Conservation (phyloP, 768 basidiomycete genomes). For the Daedaleopsis nitida region DNA sequence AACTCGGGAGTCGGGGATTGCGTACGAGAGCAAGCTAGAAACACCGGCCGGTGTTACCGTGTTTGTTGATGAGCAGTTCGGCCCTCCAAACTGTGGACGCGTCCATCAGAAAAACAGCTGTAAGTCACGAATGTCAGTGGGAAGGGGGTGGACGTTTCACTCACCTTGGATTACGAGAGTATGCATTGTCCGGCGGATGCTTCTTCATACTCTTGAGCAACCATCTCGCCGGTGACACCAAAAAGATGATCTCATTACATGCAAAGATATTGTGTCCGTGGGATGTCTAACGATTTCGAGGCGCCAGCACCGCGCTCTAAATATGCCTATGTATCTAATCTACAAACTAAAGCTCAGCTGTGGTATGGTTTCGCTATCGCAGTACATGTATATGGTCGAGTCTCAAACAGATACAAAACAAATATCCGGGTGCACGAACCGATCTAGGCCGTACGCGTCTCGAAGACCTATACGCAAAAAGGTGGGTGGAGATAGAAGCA, state of each 20-base stretch:
- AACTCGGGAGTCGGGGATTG: too few relatives aligned
- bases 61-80: too few relatives aligned
- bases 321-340: constrained; percentile 3
- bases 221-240: too few relatives aligned
- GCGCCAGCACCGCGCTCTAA: constrained; percentile 16
- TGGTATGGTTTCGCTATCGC: not conserved
- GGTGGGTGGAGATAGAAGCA: not conserved
- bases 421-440: not conserved
- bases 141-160: not conserved
- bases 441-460: not conserved
- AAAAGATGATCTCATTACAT: too few relatives aligned
- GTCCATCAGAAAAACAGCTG: too few relatives aligned
- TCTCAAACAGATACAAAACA: not conserved
- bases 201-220: too few relatives aligned
- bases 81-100: too few relatives aligned
- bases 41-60: too few relatives aligned
- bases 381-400: not conserved
- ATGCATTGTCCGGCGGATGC: too few relatives aligned
- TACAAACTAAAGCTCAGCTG: not conserved
- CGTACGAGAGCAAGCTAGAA: too few relatives aligned
- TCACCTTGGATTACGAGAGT: too few relatives aligned
- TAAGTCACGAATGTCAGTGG: too few relatives aligned
- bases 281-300: constrained; percentile 1
- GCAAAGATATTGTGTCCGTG: not conserved
- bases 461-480: not conserved